These are phyloP conservation scores for Cyberlindnera mycetangii DNA, from an alignment of 805 yeast species.

Conservation along the genomic window DNA sequence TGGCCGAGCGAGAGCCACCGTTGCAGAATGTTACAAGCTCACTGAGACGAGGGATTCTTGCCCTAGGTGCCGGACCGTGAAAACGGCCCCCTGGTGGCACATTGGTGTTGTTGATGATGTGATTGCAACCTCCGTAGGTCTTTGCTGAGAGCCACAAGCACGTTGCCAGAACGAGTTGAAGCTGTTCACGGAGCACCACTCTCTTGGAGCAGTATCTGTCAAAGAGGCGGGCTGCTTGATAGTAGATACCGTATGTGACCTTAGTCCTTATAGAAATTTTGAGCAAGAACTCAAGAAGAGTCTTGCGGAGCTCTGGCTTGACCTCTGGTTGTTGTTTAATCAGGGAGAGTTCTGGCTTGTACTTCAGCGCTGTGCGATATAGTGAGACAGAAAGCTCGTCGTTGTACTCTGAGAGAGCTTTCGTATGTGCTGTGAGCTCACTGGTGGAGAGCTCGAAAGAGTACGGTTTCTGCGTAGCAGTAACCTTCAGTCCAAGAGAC, in stretches of 20 bases:
- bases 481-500: conserved; percentile 34
- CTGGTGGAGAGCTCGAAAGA: conserved; percentile 46
- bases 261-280: conserved; percentile 65
- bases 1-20: conserved; percentile 46
- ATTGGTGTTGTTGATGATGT: conserved; percentile 49
- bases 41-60: conserved; percentile 67
- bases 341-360: conserved; percentile 56
- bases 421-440: conserved; percentile 47
- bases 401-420: conserved; percentile 47
- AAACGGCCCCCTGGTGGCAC: conserved; percentile 58
- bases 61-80: conserved; percentile 69
- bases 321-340: conserved; percentile 89
- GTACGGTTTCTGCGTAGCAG: conserved; percentile 47
- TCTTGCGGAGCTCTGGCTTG: conserved; percentile 66
- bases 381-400: conserved; percentile 44
- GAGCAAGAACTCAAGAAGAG: conserved; percentile 74
- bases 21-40: conserved; percentile 76
- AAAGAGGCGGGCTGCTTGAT: conserved; percentile 69
- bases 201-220: conserved; percentile 91
- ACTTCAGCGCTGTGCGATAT: conserved; percentile 34
- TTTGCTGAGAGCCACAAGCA: conserved; percentile 93
- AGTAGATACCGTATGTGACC: conserved; percentile 63
- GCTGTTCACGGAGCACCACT: conserved; percentile 79
- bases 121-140: conserved; percentile 72
- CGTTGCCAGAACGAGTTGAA: conserved; percentile 87